A percentile compares a stretch with the other conserved stretches of the same genome.
Evolutionary conservation across 2,329 filamentous ascomycete genomes (phyloP).

Genomic region (Pseudogymnoascus sp.): DNA sequence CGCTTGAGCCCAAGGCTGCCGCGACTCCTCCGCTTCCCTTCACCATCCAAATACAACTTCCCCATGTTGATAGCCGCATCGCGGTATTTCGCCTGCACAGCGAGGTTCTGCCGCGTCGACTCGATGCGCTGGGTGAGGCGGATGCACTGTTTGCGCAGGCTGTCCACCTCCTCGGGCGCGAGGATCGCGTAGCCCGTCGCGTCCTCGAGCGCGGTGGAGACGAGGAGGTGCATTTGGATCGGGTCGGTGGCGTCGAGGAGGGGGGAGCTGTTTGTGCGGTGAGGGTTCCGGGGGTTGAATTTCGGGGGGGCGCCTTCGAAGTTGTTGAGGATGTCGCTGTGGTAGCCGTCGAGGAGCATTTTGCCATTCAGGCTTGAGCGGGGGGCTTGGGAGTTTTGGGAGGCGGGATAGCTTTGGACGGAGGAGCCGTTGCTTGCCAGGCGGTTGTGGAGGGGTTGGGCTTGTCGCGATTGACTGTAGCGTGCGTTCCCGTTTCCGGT

Average conservation of each 20-base stretch:
- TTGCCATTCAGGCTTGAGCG: constrained; percentile 32
- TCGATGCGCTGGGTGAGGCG: constrained; percentile 70
- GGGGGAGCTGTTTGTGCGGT: constrained; percentile 47
- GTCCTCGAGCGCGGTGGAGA: constrained; percentile 87
- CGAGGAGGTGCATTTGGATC: constrained; percentile 83
- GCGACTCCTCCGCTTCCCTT: constrained; percentile 41
- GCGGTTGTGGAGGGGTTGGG: neutral
- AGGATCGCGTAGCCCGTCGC: constrained; percentile 79
- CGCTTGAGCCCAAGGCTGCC: constrained; percentile 40
- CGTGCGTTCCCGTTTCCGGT: neutral
- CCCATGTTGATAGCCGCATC: constrained; percentile 86
- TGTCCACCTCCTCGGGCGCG: constrained; percentile 85
- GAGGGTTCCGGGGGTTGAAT: constrained; percentile 51
- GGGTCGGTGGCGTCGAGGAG: constrained; percentile 59
- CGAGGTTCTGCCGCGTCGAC: constrained; percentile 72
- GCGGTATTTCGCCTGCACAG: constrained; percentile 85
- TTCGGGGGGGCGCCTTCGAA: constrained; percentile 47
- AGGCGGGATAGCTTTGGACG: neutral
- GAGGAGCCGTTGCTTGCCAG: neutral
- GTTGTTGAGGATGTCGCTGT: constrained; percentile 45
- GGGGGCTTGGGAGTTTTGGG: neutral
- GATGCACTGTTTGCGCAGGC: constrained; percentile 78
- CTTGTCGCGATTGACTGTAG: neutral
- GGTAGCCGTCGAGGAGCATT: constrained; percentile 52
- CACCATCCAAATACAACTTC: constrained; percentile 62